Base-by-base conservation (phyloP, 2,329 filamentous ascomycete species). In the Verticillium longisporum region DNA sequence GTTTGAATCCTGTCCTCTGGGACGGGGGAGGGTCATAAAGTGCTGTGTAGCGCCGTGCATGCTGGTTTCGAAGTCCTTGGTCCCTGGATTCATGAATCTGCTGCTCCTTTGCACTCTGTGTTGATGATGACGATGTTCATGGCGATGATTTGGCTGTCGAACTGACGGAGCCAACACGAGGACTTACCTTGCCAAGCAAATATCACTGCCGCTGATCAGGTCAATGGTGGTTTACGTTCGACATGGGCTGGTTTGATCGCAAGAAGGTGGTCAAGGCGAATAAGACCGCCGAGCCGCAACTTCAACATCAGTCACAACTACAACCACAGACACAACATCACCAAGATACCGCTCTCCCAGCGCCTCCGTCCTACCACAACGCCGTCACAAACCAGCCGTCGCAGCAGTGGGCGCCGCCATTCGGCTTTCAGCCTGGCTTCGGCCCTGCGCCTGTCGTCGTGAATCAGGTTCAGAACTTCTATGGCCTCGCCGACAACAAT, bases 391-490 rank as follows among this genome's bases (percentile, higher is more conserved):
- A n/a, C 41, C 41, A 50, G 41, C 18, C 41, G 11, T 50, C 41
- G 11, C 41, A n/a, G 18, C 41, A 21, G 21, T 50, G 41, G 41
- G n/a, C 41, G 10, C 41, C 41, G n/a, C 41, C 41, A 3, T 50
- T 21, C 21, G 41, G 41, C 18, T 26, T 77, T 6, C 74, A 78
- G n/a, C 64, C 71, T 41, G 71, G 75, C 32, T 65, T 78, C 7
- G 73, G 81, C 60, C 77, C 80, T 56, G 76, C 81, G 13, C 72
- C 63, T 13, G 54, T 34, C 54, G 32, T 55, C 6, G 54, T 55
- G 15, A n/a, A 55, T 31, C 54, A 55, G 18, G 41, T 50, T 18
- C 41, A 50, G 41, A 50, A 50, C 41, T 50, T 21, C 41, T 50
- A 50, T 26, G n/a, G n/a, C 41, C 41, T 50, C 6, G n/a, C n/a